Evolutionary conservation across 495 filamentous ascomycete species (phyloP), one percentile per base, ranked within the genome.

Genomic region (Staphylotrichum longicolle): DNA sequence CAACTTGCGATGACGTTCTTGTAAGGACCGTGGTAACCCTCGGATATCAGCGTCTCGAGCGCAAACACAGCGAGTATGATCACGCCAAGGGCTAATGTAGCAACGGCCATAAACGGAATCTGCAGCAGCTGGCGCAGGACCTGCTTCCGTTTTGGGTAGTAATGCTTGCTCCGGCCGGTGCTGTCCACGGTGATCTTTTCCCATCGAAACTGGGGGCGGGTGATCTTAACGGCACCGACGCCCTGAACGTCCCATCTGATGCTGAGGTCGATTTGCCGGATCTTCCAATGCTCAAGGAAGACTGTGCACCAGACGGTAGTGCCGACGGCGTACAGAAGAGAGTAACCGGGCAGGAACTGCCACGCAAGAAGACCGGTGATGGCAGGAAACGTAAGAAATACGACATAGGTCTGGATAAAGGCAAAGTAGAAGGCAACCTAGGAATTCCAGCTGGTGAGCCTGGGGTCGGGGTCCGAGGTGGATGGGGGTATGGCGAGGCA

Each of bases 311-410:
- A 46, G 4, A 46, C 44, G 7, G 44, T 46, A 30, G 47, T 49
- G 27, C 32, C 7, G 20, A 49, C 14, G 30, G 47, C 47, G 12
- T 49, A 49, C 10, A 12, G 9, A 10, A 32, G 47, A 10, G 47
- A 49, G 14, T 49, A 49, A 27, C 27, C 4, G 10, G 47, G 27
- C 11, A 49, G 8, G 47, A 49, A 49, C 14, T 14, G 47, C 47
- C 47, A 49, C 1, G 47, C 47, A 32, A 49, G 27, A 11, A 49
- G 47, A n/a, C 44, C 44, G n/a, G 44, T 46, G 44, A 46, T n/a
- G 30, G 47, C 47, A 34, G 47, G 47, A 30, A 49, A 49, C 14
- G 47, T 33, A 12, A 49, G 47, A 7, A 49, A 49, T 3, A 49
- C 47, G 11, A 33, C 27, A 14, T 49, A 49, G 47, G 27, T 14